Conservation (phyloP, 345 rosid genomes). For the Acer negundo region DNA sequence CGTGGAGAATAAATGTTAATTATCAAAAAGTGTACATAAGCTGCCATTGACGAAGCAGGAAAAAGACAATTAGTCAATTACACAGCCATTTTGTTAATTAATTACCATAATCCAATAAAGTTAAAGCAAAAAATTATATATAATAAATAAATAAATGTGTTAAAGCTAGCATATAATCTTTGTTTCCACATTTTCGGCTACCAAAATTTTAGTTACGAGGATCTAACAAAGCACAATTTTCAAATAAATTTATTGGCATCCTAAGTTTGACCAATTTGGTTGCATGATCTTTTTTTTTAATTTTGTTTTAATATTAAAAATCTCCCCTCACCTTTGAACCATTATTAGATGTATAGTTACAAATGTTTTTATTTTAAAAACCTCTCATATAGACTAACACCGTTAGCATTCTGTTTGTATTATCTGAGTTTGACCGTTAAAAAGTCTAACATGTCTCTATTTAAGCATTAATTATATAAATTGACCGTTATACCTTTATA, state of each 20-base stretch:
- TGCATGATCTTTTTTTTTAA: neutral
- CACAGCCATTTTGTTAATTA: neutral
- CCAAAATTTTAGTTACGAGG: neutral
- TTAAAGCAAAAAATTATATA: no score
- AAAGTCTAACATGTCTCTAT: no score
- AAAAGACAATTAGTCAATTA: neutral
- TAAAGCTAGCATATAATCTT: conserved; percentile 12
- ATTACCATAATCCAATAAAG: neutral
- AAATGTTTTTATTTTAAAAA: no score
- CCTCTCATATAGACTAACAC: no score
- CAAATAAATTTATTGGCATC: neutral
- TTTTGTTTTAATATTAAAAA: no score
- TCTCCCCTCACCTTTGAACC: no score
- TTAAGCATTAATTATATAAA: no score
- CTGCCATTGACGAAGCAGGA: neutral
- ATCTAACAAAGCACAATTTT: neutral
- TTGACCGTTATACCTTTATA: no score
- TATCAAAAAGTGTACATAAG: neutral
- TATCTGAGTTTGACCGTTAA: no score
- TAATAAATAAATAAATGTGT: neutral
- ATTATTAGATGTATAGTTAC: no score
- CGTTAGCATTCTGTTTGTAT: no score
- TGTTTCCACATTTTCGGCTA: conserved; percentile 27
- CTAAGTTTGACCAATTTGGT: conserved; percentile 20
- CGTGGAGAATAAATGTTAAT: neutral